These are phyloP conservation scores for Naganishia sp. DNA, from an alignment of 1,284 basidiomycete species.

Conservation along the genomic window DNA sequence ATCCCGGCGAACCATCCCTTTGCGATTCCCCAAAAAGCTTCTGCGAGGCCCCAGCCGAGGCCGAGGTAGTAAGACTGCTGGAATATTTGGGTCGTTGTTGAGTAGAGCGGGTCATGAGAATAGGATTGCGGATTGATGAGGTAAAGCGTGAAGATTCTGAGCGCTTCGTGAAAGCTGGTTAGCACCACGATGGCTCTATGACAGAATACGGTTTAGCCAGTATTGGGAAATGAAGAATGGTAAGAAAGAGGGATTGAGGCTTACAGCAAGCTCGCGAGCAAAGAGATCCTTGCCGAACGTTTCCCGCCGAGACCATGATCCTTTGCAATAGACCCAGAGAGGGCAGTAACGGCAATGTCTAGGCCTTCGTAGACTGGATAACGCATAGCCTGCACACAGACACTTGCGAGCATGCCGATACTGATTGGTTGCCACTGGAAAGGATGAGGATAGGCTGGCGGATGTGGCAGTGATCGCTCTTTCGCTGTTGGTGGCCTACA, in stretches of 20 bases:
- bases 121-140: slow-evolving; percentile 38
- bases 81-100: slow-evolving; percentile 46
- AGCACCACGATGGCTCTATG: slow-evolving; percentile 42
- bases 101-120: slow-evolving; percentile 10
- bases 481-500: slow-evolving; percentile 49
- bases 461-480: slow-evolving; percentile 44
- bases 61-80: slow-evolving; percentile 53
- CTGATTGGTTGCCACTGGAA: slow-evolving; percentile 48
- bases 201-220: neutral
- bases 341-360: slow-evolving; percentile 34
- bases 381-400: slow-evolving; percentile 48
- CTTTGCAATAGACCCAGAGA: neutral
- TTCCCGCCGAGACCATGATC: neutral
- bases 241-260: neutral
- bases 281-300: neutral
- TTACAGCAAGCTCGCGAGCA: neutral
- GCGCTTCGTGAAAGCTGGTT: slow-evolving; percentile 46
- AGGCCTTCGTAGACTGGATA: slow-evolving; percentile 46
- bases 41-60: slow-evolving; percentile 52
- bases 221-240: neutral
- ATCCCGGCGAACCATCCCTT: slow-evolving; percentile 51
- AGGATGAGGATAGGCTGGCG: slow-evolving; percentile 48
- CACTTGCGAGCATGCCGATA: slow-evolving; percentile 49
- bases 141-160: slow-evolving; percentile 47
- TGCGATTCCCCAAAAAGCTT: slow-evolving; percentile 50